Evolutionary conservation across 768 basidiomycete species (phyloP).

Genomic region (Termitomyces sp.): DNA sequence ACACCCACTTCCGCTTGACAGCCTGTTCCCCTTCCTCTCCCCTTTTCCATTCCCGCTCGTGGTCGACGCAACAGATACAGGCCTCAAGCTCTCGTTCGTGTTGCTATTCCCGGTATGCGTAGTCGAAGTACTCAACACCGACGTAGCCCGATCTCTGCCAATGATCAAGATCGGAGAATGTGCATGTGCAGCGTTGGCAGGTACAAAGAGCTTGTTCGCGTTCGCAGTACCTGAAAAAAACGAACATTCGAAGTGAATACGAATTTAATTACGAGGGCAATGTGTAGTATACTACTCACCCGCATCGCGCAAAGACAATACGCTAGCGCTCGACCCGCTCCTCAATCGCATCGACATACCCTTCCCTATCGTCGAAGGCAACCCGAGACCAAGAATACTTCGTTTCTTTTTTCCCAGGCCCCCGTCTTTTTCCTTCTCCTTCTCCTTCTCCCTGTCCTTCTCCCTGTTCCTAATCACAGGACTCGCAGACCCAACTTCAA

Average conservation of each 20-base stretch:
- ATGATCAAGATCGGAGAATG: not conserved
- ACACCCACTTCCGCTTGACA: slow-evolving; percentile 25
- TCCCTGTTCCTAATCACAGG: slow-evolving; percentile 20
- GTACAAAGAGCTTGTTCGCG: slow-evolving; percentile 26
- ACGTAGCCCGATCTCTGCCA: not conserved
- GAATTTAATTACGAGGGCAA: too few relatives aligned
- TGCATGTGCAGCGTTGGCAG: slow-evolving; percentile 19
- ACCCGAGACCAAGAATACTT: slow-evolving; percentile 55
- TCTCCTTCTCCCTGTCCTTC: not conserved
- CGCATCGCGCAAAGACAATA: too few relatives aligned
- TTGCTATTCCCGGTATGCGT: not conserved
- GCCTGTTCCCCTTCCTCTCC: slow-evolving; percentile 9
- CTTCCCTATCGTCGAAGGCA: slow-evolving; percentile 43
- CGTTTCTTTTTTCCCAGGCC: slow-evolving; percentile 52
- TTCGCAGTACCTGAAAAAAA: not conserved
- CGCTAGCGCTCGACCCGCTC: slow-evolving; percentile 28
- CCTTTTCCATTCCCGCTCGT: not conserved
- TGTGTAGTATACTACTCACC: too few relatives aligned
- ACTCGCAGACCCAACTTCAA: slow-evolving; percentile 58
- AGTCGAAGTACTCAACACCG: too few relatives aligned
- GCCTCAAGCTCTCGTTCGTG: slow-evolving; percentile 30
- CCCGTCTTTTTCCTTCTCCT: slow-evolving; percentile 21
- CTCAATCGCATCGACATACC: slow-evolving; percentile 32
- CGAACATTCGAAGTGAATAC: too few relatives aligned
- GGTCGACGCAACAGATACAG: not conserved